Evolutionary conservation across 306 rosid species (phyloP).

Genomic region (Mimosa bimucronata): DNA sequence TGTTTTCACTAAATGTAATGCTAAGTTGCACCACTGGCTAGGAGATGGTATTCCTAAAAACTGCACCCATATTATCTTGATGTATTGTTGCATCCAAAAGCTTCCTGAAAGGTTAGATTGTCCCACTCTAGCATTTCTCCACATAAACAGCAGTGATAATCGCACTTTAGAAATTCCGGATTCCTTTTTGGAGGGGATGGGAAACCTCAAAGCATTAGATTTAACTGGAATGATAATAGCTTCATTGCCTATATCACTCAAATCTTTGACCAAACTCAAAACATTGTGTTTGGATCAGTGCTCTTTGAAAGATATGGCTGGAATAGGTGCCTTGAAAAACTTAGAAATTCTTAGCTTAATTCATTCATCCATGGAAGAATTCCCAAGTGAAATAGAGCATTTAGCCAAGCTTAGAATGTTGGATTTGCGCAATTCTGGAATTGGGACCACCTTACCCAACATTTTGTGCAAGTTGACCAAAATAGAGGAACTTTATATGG

Average conservation of each 20-base stretch:
- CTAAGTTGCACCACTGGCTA: background rate
- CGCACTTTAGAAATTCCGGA: background rate
- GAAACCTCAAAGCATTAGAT: background rate
- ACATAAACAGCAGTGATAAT: accelerated
- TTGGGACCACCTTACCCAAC: background rate
- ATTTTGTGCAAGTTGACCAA: background rate
- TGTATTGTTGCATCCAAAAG: background rate
- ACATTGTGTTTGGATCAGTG: background rate
- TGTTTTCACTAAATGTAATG: background rate
- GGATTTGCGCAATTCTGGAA: background rate
- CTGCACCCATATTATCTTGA: background rate
- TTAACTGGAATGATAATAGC: background rate
- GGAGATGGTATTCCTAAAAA: background rate
- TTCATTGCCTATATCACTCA: background rate
- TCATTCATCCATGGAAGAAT: background rate
- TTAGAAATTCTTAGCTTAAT: background rate
- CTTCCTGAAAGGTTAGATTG: background rate
- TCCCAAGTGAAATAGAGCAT: background rate
- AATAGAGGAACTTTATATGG: background rate
- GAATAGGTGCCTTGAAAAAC: background rate
- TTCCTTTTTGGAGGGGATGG: background rate
- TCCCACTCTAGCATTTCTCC: background rate
- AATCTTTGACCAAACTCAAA: background rate
- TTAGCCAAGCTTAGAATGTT: background rate
- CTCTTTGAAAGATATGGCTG: background rate